These are phyloP conservation scores for Podaxis carcinomalis DNA, from an alignment of 768 basidiomycete species.

Conservation along the genomic window DNA sequence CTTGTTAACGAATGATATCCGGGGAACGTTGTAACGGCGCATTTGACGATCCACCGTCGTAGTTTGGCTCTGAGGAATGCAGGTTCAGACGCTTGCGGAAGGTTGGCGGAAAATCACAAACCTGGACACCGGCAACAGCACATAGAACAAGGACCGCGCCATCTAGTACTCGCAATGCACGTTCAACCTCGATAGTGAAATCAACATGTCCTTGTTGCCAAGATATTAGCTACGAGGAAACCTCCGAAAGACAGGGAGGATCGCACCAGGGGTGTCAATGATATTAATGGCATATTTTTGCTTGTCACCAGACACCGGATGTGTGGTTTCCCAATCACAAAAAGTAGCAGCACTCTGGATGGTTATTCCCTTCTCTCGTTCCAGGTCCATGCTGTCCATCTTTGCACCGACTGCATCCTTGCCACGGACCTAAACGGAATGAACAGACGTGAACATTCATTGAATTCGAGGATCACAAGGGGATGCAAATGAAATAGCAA, in stretches of 20 bases:
- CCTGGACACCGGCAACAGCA: conserved; percentile 95
- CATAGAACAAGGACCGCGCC: conserved; percentile 96
- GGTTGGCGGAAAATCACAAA: conserved; percentile 18
- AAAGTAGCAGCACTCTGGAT: conserved; percentile 99
- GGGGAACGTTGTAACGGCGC: conserved; percentile 93
- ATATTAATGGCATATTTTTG: conserved; percentile 94
- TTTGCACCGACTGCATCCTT: conserved; percentile 96
- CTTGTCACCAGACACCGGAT: conserved; percentile 54
- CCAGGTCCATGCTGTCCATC: conserved; percentile 99
- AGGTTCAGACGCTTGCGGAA: background rate
- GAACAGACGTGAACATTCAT: background rate
- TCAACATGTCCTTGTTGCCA: conserved; percentile 85
- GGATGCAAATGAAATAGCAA: background rate
- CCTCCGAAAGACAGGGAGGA: background rate
- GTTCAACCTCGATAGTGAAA: conserved; percentile 98
- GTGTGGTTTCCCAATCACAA: conserved; percentile 86
- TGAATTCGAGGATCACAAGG: background rate
- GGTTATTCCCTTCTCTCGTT: conserved; percentile 98
- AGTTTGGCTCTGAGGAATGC: conserved; percentile 75
- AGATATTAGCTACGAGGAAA: conserved; percentile 1
- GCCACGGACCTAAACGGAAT: conserved; percentile 70
- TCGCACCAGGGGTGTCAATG: conserved; percentile 91
- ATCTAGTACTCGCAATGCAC: conserved; percentile 92
- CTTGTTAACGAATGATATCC: conserved; percentile 97
- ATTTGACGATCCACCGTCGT: conserved; percentile 99